These are phyloP conservation scores for Blakeslea trispora DNA, from an alignment of 371 early-diverging fungal genomes.

Conservation along the genomic window DNA sequence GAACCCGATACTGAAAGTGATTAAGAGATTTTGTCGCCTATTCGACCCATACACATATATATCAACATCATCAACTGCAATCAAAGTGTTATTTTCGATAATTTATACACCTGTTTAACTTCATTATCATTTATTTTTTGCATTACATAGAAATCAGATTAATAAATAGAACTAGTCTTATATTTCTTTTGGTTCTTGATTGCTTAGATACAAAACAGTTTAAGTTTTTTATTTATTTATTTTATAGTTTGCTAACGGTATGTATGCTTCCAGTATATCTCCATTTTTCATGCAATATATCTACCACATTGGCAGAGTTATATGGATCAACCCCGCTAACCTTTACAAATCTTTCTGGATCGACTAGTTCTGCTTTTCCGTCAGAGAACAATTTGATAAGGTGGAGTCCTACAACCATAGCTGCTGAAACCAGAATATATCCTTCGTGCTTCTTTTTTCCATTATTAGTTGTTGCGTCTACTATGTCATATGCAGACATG, in stretches of 20 bases:
- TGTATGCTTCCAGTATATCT: neutral
- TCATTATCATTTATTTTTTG: no score
- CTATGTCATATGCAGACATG: constrained; percentile 8
- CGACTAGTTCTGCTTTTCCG: constrained; percentile 16
- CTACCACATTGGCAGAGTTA: constrained; percentile 9
- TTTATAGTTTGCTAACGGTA: constrained; percentile 14
- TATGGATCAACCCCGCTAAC: constrained; percentile 8
- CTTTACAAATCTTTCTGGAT: neutral
- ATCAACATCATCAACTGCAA: no score
- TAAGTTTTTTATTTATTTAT: no score
- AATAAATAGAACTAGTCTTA: no score
- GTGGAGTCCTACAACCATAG: constrained; percentile 20
- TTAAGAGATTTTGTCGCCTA: constrained; percentile 26
- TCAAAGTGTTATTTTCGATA: no score
- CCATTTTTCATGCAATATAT: constrained; percentile 21
- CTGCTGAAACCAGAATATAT: neutral
- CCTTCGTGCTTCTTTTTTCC: neutral
- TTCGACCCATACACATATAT: no score
- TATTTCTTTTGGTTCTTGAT: no score
- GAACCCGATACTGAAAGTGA: constrained; percentile 73
- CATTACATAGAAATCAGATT: no score
- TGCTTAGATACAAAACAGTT: no score
- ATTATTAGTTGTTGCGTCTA: constrained; percentile 2
- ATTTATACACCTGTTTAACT: no score
- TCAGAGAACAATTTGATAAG: constrained; percentile 24